Evolutionary conservation across 78 protist species (phyloP).

Genomic region (Dictyostelium brefeldianum): DNA sequence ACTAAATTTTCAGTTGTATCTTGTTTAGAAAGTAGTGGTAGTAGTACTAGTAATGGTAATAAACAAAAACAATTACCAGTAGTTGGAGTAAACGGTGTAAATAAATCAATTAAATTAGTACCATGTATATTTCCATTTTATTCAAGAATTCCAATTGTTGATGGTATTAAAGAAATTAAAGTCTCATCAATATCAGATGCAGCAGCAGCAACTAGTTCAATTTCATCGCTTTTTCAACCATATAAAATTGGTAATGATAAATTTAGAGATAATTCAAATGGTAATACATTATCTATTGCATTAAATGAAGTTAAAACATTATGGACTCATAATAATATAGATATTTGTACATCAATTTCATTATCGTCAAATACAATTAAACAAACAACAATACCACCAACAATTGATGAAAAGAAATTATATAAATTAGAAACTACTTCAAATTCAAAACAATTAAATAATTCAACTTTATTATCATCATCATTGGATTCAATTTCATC

Average conservation of each 20-base stretch:
- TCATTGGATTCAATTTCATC: not conserved
- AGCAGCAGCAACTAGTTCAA: constrained; percentile 2
- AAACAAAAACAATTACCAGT: not conserved
- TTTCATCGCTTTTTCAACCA: constrained; percentile 9
- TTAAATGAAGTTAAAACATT: not conserved
- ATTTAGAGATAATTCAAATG: not conserved
- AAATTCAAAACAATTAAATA: not conserved
- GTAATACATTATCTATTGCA: constrained; percentile 5
- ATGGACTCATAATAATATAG: constrained; percentile 2
- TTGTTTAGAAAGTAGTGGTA: not conserved
- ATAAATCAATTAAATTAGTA: not conserved
- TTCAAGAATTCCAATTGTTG: not conserved
- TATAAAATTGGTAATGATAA: not conserved
- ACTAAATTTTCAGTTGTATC: not conserved
- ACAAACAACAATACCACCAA: too few relatives aligned
- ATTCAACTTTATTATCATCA: not conserved
- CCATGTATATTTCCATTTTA: constrained; percentile 29
- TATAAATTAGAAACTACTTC: not conserved
- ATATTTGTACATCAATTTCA: constrained; percentile 13
- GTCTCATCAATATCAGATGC: constrained; percentile 12
- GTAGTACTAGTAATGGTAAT: not conserved
- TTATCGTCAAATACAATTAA: not conserved
- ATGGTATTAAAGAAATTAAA: not conserved
- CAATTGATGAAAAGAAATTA: not conserved
- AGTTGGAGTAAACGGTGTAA: not conserved